These are phyloP conservation scores for Aspergillus unguis DNA, from an alignment of 2,329 filamentous ascomycete genomes.

Conservation along the genomic window DNA sequence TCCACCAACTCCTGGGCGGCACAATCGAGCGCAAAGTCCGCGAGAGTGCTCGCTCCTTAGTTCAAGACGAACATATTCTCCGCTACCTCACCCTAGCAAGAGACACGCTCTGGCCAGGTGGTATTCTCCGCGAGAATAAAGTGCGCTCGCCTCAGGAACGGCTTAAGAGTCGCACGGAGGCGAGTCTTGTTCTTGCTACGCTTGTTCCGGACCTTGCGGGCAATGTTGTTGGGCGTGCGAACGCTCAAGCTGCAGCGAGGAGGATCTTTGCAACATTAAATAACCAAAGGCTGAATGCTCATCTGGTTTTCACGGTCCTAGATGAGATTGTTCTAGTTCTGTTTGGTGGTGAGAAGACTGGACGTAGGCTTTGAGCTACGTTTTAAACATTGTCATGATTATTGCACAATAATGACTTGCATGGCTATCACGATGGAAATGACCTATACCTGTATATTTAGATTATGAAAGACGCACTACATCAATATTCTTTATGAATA, in stretches of 20 bases:
- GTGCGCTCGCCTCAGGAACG: constrained; percentile 70
- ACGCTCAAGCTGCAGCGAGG: constrained; percentile 85
- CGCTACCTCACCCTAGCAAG: constrained; percentile 71
- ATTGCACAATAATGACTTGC: constrained; percentile 5
- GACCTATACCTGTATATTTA: constrained; percentile 1
- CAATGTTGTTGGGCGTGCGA: constrained; percentile 87
- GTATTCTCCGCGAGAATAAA: constrained; percentile 46
- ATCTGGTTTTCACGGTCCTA: constrained; percentile 67
- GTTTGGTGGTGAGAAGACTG: constrained; percentile 46
- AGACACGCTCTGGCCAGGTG: constrained; percentile 73
- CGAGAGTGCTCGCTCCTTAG: constrained; percentile 70
- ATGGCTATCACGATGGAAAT: background rate
- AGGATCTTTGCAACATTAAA: constrained; percentile 89
- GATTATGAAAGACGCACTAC: background rate
- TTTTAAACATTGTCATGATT: background rate
- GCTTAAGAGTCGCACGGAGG: constrained; percentile 76
- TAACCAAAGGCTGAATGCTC: constrained; percentile 79
- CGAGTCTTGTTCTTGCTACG: constrained; percentile 82
- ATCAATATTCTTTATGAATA: background rate
- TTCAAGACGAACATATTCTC: constrained; percentile 75
- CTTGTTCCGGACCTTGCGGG: constrained; percentile 86
- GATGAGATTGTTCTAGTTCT: constrained; percentile 67
- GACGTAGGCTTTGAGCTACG: constrained; percentile 2
- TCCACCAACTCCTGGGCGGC: constrained; percentile 91
- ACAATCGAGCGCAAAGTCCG: constrained; percentile 95